Conservation (phyloP, 257 asterid genomes). For the Plantago major region DNA sequence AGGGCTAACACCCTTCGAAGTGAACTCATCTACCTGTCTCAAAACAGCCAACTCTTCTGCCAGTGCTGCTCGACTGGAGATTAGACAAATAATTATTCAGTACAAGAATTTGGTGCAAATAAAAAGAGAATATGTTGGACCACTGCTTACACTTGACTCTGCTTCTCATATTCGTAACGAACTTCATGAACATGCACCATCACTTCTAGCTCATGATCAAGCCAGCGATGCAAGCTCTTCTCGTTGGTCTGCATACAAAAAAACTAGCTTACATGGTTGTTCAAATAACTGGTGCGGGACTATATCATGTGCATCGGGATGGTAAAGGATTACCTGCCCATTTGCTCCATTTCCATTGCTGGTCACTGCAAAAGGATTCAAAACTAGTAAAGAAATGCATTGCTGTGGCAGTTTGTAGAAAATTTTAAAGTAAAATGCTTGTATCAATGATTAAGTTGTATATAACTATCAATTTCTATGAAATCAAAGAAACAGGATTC, state of each 20-base stretch:
- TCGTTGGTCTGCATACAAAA: conserved; percentile 60
- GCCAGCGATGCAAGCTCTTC: conserved; percentile 87
- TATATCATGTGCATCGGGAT: conserved; percentile 14
- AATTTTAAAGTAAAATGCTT: not conserved
- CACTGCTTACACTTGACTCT: conserved; percentile 90
- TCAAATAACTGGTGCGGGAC: conserved; percentile 14
- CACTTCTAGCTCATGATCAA: conserved; percentile 96
- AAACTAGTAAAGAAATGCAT: conserved; percentile 17
- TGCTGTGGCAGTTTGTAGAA: not conserved
- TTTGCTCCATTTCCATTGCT: conserved; percentile 70
- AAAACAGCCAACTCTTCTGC: conserved; percentile 92
- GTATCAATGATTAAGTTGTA: conserved; percentile 4
- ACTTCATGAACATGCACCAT: conserved; percentile 99
- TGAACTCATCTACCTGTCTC: conserved; percentile 86
- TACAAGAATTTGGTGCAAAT: not conserved
- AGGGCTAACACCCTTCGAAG: conserved; percentile 82
- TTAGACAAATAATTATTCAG: conserved; percentile 16
- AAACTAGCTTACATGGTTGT: conserved; percentile 10
- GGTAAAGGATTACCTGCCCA: conserved; percentile 55
- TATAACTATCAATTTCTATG: not conserved
- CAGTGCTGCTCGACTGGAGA: conserved; percentile 85
- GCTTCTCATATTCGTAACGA: conserved; percentile 97
- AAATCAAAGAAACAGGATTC: not conserved
- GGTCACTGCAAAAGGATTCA: conserved; percentile 45
- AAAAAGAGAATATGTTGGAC: conserved; percentile 13